Base-by-base conservation (phyloP, 768 basidiomycete genomes). In the Kwoniella pini region DNA sequence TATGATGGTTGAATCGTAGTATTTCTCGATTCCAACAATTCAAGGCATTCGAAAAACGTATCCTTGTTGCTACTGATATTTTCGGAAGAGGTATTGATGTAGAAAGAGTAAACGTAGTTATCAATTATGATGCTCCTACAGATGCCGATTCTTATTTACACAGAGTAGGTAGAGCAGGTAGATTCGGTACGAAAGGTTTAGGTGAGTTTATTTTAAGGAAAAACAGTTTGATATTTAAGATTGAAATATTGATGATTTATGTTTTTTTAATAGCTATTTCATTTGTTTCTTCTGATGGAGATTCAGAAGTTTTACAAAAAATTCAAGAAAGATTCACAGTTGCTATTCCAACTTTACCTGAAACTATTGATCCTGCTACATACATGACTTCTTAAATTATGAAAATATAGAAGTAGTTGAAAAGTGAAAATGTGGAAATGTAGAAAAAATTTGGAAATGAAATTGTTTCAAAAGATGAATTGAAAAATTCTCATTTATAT, bases 21-120 rank as follows among this genome's bases (percentile, higher is more conserved):
- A 98, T 99, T 79, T 85, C 84, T 58, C 90, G 95, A 15, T 99
- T 98, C 81, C 90, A 90, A 26, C 91, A 94, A 36, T 99, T 99
- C 85, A 99, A 99, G 81, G 90, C 91, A 17, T 99, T 99, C 69
- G 96, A 99, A 82, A 99, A 97, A 82, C 92, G 96, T 67, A 97
- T 99, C 67, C 84, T 99, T 19, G 96, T 99, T 40, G 95, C 94
- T 19, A 99, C 96, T 19, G 96, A 99, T 79, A 98, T 99, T 68
- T 99, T 99, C 63, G 96, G 96, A 62, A 91, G 96, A 79, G 96
- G 95, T 67, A 99, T 99, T 67, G 96, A 99, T 81, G 95, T 99
- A 21, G 96, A 99, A 79, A 92, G 96, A 63, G 96, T 99, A 71
- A 99, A 99, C 81, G 97, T 98, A 60, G 96, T 99, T 51, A 85